Evolutionary conservation across 192 early-diverging fungal genomes (phyloP).

Genomic region (Linderina pennispora): DNA sequence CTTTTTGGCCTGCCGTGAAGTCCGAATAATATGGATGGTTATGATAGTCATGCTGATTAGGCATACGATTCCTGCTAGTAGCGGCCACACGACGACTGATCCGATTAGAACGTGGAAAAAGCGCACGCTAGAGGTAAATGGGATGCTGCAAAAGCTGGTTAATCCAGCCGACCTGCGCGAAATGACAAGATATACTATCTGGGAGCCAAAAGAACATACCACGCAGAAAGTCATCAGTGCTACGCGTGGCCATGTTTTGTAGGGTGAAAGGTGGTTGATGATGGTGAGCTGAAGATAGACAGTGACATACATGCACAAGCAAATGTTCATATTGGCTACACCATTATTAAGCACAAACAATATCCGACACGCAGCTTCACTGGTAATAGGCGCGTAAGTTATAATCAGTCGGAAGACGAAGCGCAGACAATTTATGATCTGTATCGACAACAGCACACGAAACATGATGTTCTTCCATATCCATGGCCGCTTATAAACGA

Average conservation of each 20-base stretch:
- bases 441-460: not conserved
- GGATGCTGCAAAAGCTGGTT: constrained; percentile 6
- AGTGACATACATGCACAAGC: constrained; percentile 20
- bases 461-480: not conserved
- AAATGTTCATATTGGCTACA: not conserved
- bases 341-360: constrained; percentile 18
- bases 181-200: constrained; percentile 7
- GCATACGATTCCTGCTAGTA: constrained; percentile 23
- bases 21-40: constrained; percentile 11
- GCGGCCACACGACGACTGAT: constrained; percentile 14
- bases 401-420: not conserved
- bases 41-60: constrained; percentile 11
- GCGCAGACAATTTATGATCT: not conserved
- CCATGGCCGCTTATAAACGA: not conserved
- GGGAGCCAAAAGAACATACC: constrained; percentile 7
- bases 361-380: constrained; percentile 19
- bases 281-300: constrained; percentile 34
- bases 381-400: too few relatives aligned
- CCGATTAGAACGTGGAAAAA: constrained; percentile 9
- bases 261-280: constrained; percentile 20
- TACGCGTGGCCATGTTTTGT: constrained; percentile 24
- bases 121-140: not conserved
- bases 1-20: constrained; percentile 7
- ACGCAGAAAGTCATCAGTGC: constrained; percentile 6
- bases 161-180: not conserved